Conservation (phyloP, 805 yeast species). For the Sugiyamaella chiloensis region DNA sequence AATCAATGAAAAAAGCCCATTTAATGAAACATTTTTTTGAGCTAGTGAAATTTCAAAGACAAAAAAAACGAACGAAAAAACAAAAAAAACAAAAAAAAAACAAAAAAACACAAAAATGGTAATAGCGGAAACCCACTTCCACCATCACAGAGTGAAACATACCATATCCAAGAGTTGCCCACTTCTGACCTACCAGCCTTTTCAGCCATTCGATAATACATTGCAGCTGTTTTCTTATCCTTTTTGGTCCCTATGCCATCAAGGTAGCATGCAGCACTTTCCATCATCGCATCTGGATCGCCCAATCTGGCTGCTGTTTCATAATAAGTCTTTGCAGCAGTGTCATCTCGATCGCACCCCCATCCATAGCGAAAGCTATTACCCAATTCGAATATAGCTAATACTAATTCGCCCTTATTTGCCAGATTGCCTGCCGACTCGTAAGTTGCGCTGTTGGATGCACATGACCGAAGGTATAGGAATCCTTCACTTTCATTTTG, state of each 20-base stretch:
- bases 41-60: too few relatives aligned
- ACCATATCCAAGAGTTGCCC: conserved; percentile 38
- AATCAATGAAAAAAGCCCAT: too few relatives aligned
- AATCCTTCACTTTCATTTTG: conserved; percentile 24
- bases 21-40: too few relatives aligned
- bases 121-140: too few relatives aligned
- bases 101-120: too few relatives aligned
- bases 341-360: conserved; percentile 30
- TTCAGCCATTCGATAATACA: conserved; percentile 31
- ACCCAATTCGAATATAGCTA: conserved; percentile 33
- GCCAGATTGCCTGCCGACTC: conserved; percentile 19
- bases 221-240: conserved; percentile 34
- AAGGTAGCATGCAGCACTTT: conserved; percentile 29
- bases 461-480: conserved; percentile 26
- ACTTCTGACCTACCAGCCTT: conserved; percentile 29
- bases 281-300: conserved; percentile 33
- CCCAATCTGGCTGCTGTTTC: conserved; percentile 34
- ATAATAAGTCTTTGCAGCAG: conserved; percentile 28
- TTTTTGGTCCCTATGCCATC: conserved; percentile 30
- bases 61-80: too few relatives aligned
- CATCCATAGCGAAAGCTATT: conserved; percentile 33
- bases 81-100: too few relatives aligned
- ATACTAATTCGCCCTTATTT: conserved; percentile 21
- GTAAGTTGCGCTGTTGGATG: conserved; percentile 24
- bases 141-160: too few relatives aligned